Base-by-base conservation (phyloP, 371 early-diverging fungal species). In the Encephalitozoon intestinalis region DNA sequence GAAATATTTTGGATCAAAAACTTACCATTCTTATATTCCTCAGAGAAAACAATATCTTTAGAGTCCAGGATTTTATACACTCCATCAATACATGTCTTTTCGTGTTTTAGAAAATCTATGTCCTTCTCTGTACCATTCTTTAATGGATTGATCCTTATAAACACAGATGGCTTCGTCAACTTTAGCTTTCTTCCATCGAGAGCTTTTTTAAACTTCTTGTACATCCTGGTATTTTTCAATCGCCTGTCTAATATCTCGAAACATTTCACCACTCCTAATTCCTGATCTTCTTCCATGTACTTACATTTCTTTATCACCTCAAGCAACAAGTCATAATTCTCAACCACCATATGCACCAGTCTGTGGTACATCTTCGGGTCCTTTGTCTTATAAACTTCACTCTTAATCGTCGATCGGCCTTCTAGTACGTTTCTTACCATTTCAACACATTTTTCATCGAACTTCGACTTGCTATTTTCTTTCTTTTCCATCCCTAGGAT, bases 1-100 rank as follows among this genome's bases (percentile, higher is more conserved):
- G 81, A 70, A 31, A 84, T 51, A 37, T 81, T 79, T 72, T 84
- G 85, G 12, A 84, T 72, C 31, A 84, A 64, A 30, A 81, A 70
- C 28, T 74, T 63, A 11, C 79, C 79, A 4, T 76, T 34, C n/a
- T 63, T 67, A 26, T 72, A 78, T 40, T 26, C 73, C 0, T 63
- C 70, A 39, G 58, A 49, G 46, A 67, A 70, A 26, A 51, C 30
- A 46, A 78, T 78, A 34, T 77, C 73, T 18, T 72, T 72, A 8
- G 49, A 49, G 30, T 77, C 78, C 23, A 75, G 25, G 6, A 81
- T 52, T 52, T 79, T 76, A 49, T 76, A 83, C 0, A 83, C 84
- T 39, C 81, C 39, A 43, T 76, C 78, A 11, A 84, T 68, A 31
- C 25, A 26, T 9, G 84, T 81, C 15, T 52, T 65, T 64, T 76